Evolutionary conservation across 768 basidiomycete genomes (phyloP).

Genomic region (Cubamyces sp.): DNA sequence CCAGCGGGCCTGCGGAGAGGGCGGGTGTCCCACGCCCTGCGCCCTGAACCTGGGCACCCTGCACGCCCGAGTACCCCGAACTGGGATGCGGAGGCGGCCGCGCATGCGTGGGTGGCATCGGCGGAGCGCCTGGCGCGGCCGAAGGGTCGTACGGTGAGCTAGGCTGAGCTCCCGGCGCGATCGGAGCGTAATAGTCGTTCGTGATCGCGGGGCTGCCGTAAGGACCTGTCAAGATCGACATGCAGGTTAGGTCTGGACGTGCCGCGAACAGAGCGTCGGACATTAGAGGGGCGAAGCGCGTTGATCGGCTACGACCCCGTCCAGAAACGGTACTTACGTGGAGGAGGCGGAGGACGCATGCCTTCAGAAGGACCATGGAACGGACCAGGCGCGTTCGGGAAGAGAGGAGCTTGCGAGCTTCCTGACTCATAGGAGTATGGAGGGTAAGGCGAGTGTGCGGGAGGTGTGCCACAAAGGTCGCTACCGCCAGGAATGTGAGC

Average conservation of each 20-base stretch:
- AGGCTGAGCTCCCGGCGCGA: not conserved
- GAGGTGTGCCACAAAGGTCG: conserved; percentile 11
- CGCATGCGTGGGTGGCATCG: conserved; percentile 34
- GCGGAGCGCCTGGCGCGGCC: conserved; percentile 6
- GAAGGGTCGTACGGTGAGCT: conserved; percentile 10
- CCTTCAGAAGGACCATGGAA: conserved; percentile 25
- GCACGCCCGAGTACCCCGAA: conserved; percentile 12
- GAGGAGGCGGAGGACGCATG: conserved; percentile 40
- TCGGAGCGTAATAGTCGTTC: conserved; percentile 15
- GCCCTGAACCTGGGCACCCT: not conserved
- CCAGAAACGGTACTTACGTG: conserved; percentile 39
- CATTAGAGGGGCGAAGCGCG: not conserved
- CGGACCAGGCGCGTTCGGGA: conserved; percentile 12
- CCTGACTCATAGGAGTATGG: not conserved
- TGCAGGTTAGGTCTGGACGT: conserved; percentile 25
- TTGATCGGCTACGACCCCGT: not conserved
- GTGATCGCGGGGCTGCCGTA: conserved; percentile 34
- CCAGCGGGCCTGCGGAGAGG: conserved; percentile 36
- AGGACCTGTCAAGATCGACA: conserved; percentile 28
- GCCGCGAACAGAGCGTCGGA: not conserved
- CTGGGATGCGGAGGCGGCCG: conserved; percentile 18
- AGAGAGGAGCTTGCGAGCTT: conserved; percentile 10
- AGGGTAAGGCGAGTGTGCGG: conserved; percentile 7
- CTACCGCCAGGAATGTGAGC: conserved; percentile 15
- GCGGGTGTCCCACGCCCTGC: conserved; percentile 17